A percentile compares a stretch with the other conserved stretches of the same genome.
phyloP scores from a whole-genome alignment of 129 eudicot genomes.

The Flaveria sonorensis region DNA sequence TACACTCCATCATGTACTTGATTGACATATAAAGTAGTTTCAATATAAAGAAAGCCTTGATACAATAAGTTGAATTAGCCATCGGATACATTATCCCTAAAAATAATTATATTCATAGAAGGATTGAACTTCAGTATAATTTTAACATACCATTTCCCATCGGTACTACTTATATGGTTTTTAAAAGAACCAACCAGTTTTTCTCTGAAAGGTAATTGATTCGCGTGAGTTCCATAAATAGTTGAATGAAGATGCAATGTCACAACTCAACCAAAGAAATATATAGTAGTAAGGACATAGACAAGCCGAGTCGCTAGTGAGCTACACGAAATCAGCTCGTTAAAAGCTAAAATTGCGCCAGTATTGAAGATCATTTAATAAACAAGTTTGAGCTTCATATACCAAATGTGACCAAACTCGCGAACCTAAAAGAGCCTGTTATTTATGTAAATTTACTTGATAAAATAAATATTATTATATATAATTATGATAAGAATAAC shows the following conservation, averaged over 20 bases:
- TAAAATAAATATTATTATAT: too few species aligned
- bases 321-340: not conserved
- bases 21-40: not conserved
- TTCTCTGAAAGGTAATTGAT: not conserved
- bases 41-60: not conserved
- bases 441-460: too few species aligned
- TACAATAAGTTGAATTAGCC: not conserved
- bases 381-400: too few species aligned
- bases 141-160: not conserved
- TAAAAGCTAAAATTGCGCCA: not conserved
- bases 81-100: not conserved
- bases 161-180: not conserved
- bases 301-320: not conserved
- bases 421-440: too few species aligned
- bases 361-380: too few species aligned
- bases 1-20: not conserved
- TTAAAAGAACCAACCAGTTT: not conserved
- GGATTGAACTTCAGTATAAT: not conserved
- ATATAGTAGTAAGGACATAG: not conserved
- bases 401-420: too few species aligned
- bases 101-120: not conserved
- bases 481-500: too few species aligned
- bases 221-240: not conserved
- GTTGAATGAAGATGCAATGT: not conserved
- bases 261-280: not conserved